A percentile compares a stretch with the other conserved stretches of the same genome.
phyloP scores from a whole-genome alignment of 2,329 filamentous ascomycete species.

The Chrysoporthe deuterocubensis region DNA sequence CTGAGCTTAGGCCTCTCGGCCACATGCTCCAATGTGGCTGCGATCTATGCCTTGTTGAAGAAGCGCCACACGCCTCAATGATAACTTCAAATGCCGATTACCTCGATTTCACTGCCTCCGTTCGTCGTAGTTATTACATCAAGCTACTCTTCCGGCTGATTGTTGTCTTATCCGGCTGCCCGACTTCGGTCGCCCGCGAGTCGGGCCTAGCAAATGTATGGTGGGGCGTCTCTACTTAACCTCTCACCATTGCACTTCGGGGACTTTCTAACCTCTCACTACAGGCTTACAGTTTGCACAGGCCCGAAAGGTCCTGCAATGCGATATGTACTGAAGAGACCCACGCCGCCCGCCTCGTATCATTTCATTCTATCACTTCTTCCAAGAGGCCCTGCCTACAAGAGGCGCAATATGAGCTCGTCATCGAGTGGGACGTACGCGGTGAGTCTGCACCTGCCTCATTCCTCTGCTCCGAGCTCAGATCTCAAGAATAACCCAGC shows the following conservation, averaged over 20 bases:
- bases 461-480: background rate
- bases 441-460: slow-evolving; percentile 9
- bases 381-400: background rate
- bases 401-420: slow-evolving; percentile 24
- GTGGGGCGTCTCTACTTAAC: slow-evolving; percentile 14
- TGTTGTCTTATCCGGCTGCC: slow-evolving; percentile 12
- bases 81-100: background rate
- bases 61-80: background rate
- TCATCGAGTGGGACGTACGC: slow-evolving; percentile 24
- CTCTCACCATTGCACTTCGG: slow-evolving; percentile 2
- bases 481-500: background rate
- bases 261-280: slow-evolving; percentile 1
- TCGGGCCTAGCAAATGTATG: slow-evolving; percentile 11
- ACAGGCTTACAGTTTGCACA: background rate
- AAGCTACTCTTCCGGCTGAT: background rate
- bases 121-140: background rate
- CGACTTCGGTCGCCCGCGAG: slow-evolving; percentile 25
- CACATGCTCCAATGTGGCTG: no score
- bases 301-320: slow-evolving; percentile 14
- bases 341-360: background rate
- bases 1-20: no score
- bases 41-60: no score
- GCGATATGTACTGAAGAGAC: slow-evolving; percentile 23
- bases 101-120: background rate
- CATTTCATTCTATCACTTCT: background rate